Evolutionary conservation across 805 yeast species (phyloP).

Genomic region (Clavispora carvajalis): DNA sequence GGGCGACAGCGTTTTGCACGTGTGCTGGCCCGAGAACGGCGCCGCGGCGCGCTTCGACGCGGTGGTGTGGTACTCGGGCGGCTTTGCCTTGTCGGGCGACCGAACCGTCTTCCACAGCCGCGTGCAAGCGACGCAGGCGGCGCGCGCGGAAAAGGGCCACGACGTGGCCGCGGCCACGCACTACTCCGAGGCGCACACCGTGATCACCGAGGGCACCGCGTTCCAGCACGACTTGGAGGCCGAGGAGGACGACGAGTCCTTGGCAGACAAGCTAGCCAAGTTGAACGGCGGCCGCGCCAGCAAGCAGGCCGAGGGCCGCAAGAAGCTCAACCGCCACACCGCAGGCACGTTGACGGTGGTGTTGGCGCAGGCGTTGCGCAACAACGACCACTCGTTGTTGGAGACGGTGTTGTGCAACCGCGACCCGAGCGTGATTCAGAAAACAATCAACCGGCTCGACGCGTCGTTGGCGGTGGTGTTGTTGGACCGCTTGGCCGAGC

Average conservation of each 20-base stretch:
- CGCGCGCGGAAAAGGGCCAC: conserved; percentile 42
- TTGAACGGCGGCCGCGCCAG: conserved; percentile 20
- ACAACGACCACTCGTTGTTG: conserved; percentile 79
- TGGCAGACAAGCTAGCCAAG: conserved; percentile 52
- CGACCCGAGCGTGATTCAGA: conserved; percentile 45
- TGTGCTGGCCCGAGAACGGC: conserved; percentile 60
- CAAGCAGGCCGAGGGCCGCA: conserved; percentile 27
- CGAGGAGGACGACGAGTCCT: conserved; percentile 39
- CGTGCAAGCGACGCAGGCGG: conserved; percentile 37
- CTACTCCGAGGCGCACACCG: conserved; percentile 58
- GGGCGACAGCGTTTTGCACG: conserved; percentile 14
- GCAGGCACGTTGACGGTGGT: conserved; percentile 64
- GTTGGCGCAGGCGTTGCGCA: conserved; percentile 81
- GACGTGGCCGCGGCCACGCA: conserved; percentile 49
- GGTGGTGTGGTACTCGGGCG: conserved; percentile 42
- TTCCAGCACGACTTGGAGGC: conserved; percentile 47
- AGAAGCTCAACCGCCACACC: conserved; percentile 48
- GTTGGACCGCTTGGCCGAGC: conserved; percentile 48
- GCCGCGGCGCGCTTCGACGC: conserved; percentile 53
- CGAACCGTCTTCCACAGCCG: conserved; percentile 29
- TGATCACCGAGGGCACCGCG: conserved; percentile 61
- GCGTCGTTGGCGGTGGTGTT: conserved; percentile 45
- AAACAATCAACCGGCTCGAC: conserved; percentile 46
- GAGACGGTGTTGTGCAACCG: conserved; percentile 71
- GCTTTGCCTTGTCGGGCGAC: conserved; percentile 20